Evolutionary conservation across 2,329 filamentous ascomycete species (phyloP), one percentile per base, ranked within the genome.

Genomic region (Dactylellina cionopaga): DNA sequence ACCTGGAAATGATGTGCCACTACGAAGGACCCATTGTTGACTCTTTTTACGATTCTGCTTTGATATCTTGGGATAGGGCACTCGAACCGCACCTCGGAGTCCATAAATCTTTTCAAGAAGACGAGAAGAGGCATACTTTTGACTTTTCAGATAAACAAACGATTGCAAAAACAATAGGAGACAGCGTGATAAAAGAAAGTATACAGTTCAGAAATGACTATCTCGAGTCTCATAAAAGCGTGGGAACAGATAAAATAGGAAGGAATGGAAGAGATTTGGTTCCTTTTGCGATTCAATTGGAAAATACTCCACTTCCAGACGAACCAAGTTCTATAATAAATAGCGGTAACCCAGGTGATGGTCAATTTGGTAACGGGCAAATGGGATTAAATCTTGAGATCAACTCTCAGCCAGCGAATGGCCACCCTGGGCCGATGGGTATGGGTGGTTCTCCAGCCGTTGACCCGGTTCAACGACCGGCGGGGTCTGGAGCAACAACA

Each of bases 1-100:
- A 94, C 75, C 71, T 92, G 62, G 91, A 94, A 79, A 92, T 94
- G 90, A 88, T 92, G 85, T 83, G 86, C 1, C 90, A 91, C 62
- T 78, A 92, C 0, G 90, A 93, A 80, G 91, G 91, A 0, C 86
- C 89, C 0, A 90, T 93, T 65, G 90, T 93, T 0, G 89, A 92
- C 76, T 87, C 87, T 0, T 80, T 93, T 22, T 92, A 92, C 77
- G 91, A 94, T 74, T 88, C 88, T 74, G 89, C 89, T 0, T 79
- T 92, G 37, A 83, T 92, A 5, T 89, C 88, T 0, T 94, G 90
- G 90, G 83, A 89, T 74, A 88, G 87, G 70, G 80, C 81, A 0
- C 77, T 92, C 0, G 80, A 87, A 0, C 88, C 89, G 1, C 83
- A 86, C 0, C 78, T 90, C 5, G 88, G 88, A 3, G 85, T 82